Conservation (phyloP, 1,139 yeast genomes). For the Geotrichum cucujoidarum region DNA sequence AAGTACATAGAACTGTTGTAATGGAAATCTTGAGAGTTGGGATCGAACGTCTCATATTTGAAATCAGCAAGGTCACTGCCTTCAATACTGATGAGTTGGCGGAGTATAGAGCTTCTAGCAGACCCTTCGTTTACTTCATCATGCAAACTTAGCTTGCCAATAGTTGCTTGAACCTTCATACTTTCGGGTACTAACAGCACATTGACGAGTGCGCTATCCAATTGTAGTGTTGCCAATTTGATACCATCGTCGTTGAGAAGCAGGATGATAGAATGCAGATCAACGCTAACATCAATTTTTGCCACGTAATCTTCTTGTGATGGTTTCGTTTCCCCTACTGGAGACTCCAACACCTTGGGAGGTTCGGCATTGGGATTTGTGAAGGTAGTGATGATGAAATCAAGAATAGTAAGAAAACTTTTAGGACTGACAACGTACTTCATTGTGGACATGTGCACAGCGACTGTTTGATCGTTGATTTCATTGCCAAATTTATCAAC, state of each 20-base stretch:
- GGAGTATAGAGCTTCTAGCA: slow-evolving; percentile 52
- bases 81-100: slow-evolving; percentile 71
- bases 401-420: slow-evolving; percentile 71
- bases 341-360: slow-evolving; percentile 1
- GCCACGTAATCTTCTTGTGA: slow-evolving; percentile 15
- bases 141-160: slow-evolving; percentile 75
- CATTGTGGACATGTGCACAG: slow-evolving; percentile 74
- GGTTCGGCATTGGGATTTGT: slow-evolving; percentile 62
- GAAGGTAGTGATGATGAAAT: slow-evolving; percentile 80
- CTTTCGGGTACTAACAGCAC: slow-evolving; percentile 70
- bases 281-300: slow-evolving; percentile 62
- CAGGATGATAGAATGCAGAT: slow-evolving; percentile 67
- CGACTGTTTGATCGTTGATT: slow-evolving; percentile 71
- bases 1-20: slow-evolving; percentile 60
- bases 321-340: slow-evolving; percentile 10
- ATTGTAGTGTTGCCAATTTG: slow-evolving; percentile 69
- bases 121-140: slow-evolving; percentile 72
- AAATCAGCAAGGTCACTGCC: slow-evolving; percentile 82
- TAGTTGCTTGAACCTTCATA: slow-evolving; percentile 64
- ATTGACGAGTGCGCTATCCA: slow-evolving; percentile 67
- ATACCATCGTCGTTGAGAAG: slow-evolving; percentile 80
- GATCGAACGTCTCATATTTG: slow-evolving; percentile 74
- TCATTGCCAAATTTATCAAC: slow-evolving; percentile 19
- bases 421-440: slow-evolving; percentile 71
- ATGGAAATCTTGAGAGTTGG: slow-evolving; percentile 34